phyloP scores from a whole-genome alignment of 768 basidiomycete genomes.

The Glaciozyma martinii region DNA sequence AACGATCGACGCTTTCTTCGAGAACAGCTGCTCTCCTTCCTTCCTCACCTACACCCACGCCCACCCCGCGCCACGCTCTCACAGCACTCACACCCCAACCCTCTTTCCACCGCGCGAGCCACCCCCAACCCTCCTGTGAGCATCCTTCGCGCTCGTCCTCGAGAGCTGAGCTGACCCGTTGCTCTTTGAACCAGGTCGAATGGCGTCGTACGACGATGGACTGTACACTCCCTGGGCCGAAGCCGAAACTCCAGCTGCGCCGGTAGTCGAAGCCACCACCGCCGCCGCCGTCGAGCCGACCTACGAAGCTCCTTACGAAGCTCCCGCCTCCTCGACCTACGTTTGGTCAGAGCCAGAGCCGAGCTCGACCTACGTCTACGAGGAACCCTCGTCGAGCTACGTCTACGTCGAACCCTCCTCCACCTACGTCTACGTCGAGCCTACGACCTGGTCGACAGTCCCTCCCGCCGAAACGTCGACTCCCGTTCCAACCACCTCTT shows the following conservation, averaged over 20 bases:
- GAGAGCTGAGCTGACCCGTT: too few relatives aligned
- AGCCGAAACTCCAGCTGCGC: not conserved
- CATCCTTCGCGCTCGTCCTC: too few relatives aligned
- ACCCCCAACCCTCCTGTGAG: too few relatives aligned
- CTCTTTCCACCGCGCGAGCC: too few relatives aligned
- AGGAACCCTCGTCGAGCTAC: not conserved
- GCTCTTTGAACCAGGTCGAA: not conserved
- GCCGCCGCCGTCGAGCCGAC: not conserved
- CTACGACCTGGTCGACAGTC: not conserved
- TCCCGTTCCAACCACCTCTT: not conserved
- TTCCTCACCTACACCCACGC: too few relatives aligned
- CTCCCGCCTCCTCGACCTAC: not conserved
- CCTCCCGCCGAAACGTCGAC: not conserved
- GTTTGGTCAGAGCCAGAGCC: not conserved
- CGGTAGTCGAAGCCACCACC: not conserved
- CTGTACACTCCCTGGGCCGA: constrained; percentile 19
- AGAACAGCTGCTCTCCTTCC: too few relatives aligned
- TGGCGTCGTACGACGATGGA: constrained; percentile 21
- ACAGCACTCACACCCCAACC: too few relatives aligned
- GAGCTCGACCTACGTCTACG: not conserved
- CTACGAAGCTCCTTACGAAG: not conserved
- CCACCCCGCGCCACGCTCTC: too few relatives aligned
- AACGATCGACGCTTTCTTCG: too few relatives aligned
- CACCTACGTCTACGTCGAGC: not conserved
- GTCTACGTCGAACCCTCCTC: not conserved